A percentile compares a stretch with the other conserved stretches of the same genome.
Evolutionary conservation across 257 asterid species (phyloP).

Genomic region (Solanum pinnatisectum): DNA sequence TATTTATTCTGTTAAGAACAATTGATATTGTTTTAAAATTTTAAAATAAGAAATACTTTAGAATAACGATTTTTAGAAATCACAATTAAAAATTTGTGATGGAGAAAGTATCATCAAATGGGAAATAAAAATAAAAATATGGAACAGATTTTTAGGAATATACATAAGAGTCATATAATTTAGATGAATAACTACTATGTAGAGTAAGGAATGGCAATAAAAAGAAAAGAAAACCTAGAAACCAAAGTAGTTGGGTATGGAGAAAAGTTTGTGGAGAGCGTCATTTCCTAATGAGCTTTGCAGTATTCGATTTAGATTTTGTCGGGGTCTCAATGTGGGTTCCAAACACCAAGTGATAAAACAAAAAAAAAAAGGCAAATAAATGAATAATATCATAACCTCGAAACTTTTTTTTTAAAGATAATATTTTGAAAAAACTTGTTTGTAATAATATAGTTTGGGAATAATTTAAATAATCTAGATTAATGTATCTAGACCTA

Average conservation of each 20-base stretch:
- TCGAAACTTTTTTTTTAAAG: neutral
- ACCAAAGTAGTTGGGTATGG: neutral
- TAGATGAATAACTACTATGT: neutral
- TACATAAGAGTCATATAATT: neutral
- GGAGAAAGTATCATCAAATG: neutral
- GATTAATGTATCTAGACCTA: neutral
- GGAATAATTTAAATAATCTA: too few relatives aligned
- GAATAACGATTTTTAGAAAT: neutral
- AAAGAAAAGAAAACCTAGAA: neutral
- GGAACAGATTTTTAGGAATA: neutral
- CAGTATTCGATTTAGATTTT: too few relatives aligned
- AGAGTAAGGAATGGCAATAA: neutral
- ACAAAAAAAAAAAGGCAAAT: too few relatives aligned
- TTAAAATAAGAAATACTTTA: neutral
- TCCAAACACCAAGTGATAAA: too few relatives aligned
- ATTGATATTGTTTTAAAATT: neutral
- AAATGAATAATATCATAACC: neutral
- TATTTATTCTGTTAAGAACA: neutral
- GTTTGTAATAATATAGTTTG: neutral
- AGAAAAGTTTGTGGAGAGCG: too few relatives aligned
- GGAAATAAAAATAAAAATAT: neutral
- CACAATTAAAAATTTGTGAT: neutral
- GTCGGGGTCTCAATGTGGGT: rapidly evolving
- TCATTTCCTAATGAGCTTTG: too few relatives aligned
- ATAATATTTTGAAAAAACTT: neutral